These are phyloP conservation scores for Monosporozyma yasuniensis DNA, from an alignment of 805 yeast species.

Conservation along the genomic window DNA sequence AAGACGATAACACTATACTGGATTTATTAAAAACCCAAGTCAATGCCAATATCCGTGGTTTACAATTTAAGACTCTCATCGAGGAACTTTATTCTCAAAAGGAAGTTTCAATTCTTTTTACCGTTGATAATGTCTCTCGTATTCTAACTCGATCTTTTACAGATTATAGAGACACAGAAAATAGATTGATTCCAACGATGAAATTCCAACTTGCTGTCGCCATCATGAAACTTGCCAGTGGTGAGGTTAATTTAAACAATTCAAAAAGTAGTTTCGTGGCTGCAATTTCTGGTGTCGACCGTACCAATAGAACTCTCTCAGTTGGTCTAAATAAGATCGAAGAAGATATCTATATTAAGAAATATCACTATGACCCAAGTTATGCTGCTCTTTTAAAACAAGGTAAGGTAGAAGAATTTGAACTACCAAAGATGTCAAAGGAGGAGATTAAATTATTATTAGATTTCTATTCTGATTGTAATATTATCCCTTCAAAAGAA, in stretches of 20 bases:
- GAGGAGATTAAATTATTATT: conserved; percentile 39
- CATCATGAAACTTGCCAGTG: conserved; percentile 46
- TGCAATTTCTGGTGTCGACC: conserved; percentile 51
- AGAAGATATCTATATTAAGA: conserved; percentile 49
- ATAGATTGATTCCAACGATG: conserved; percentile 46
- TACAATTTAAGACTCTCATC: conserved; percentile 45
- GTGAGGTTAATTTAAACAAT: conserved; percentile 38
- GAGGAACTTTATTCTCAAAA: conserved; percentile 46
- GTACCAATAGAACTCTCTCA: conserved; percentile 45
- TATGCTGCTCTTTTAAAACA: conserved; percentile 41
- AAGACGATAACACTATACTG: conserved; percentile 30
- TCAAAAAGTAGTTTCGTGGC: conserved; percentile 55
- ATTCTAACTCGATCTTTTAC: conserved; percentile 48
- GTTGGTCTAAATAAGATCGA: conserved; percentile 47
- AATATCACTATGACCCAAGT: conserved; percentile 42
- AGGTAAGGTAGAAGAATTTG: conserved; percentile 32
- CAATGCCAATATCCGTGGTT: conserved; percentile 32
- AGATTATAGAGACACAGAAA: conserved; percentile 49
- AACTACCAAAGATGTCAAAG: conserved; percentile 36
- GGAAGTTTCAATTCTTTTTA: conserved; percentile 48
- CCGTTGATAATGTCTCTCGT: conserved; percentile 69
- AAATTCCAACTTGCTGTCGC: conserved; percentile 57
- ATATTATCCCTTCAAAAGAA: conserved; percentile 33
- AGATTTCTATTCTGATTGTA: conserved; percentile 33
- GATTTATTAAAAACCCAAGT: conserved; percentile 36